Base-by-base conservation (phyloP, 805 yeast species). In the Scheffersomyces ergatensis region DNA sequence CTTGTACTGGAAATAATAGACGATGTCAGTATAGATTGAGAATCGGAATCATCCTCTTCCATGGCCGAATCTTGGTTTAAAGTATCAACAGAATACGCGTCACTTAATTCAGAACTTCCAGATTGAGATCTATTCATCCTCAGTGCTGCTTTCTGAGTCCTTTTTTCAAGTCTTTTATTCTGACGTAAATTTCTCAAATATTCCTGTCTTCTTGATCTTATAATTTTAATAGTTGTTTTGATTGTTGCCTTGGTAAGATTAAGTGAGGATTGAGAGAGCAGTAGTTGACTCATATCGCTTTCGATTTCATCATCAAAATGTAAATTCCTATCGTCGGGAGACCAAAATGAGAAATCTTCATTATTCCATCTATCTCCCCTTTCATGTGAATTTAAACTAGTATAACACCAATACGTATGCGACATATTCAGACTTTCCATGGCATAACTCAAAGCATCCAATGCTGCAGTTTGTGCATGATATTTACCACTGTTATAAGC, bases 341-440 rank as follows among this genome's bases (percentile, higher is more conserved):
- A 83, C 85, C 84, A 92, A 42, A 92, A 77, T 1, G 97, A 86
- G 58, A 92, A 83, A 61, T 92, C 98, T 57, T 92, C 99, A 49
- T 89, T 82, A 54, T 92, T 92, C 95, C 97, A 92, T 19, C 74
- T 59, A 61, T 92, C 99, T 0, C 99, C 99, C 83, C 86, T 82
- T 55, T 77, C 65, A 62, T 93, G 96, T 25, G 79, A 67, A 56
- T 90, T 92, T 32, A 70, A 65, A 5, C 83, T 69, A 26, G 85
- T 76, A 58, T 92, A 92, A 51, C 89, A 80, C 98, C 99, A 92
- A 54, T 82, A 78, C 2, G 96, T 82, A 58, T 82, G 89, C 34
- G 85, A 78, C 53, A 89, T 60, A 37, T 77, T 75, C 40, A 80
- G 74, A 1, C 83, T 83, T 58, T 93, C 98, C 33, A 92, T 63